Evolutionary conservation across 306 rosid genomes (phyloP).

Genomic region (apple (Malus domestica)): ASM211411v1 NC_041802.1:28682501-28683000

Average conservation of each 20-base stretch:
- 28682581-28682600: constrained; percentile 49
- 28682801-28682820: neutral
- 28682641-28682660: neutral
- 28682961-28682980: constrained; percentile 33
- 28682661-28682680: constrained; percentile 92
- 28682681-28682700: constrained; percentile 96
- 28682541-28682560: constrained; percentile 99
- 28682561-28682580: constrained; percentile 97
- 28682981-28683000: neutral
- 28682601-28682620: neutral
- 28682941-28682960: constrained; percentile 60
- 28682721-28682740: constrained; percentile 85
- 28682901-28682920: constrained; percentile 79
- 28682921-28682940: constrained; percentile 73
- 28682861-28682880: constrained; percentile 76
- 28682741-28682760: constrained; percentile 54
- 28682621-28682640: neutral
- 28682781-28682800: neutral
- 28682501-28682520: constrained; percentile 97
- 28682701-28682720: constrained; percentile 84
- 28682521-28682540: constrained; percentile 94
- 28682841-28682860: constrained; percentile 60
- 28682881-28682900: constrained; percentile 93
- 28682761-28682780: neutral
- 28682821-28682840: neutral